Evolutionary conservation across 2,329 filamentous ascomycete species (phyloP), one percentile per base, ranked within the genome.

Genomic region (Cytospora leucostoma): DNA sequence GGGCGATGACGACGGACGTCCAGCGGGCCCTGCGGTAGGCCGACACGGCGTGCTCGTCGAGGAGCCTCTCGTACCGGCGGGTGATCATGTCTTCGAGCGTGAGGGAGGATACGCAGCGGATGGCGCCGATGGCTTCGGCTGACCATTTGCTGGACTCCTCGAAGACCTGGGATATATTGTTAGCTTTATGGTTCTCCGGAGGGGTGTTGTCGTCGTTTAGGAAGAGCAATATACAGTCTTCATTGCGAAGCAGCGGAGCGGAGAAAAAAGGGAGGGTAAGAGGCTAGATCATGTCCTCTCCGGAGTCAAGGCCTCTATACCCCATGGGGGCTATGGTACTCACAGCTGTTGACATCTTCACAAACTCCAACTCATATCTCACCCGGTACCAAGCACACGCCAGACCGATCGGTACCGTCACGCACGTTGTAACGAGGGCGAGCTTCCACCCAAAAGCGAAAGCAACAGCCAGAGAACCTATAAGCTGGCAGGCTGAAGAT

Each of bases 371-470:
- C 72, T 90, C 88, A 67, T 84, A 84, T 65, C 76, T 79, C 67
- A 85, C 75, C 1, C 83, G 79, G 73, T 78, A 82, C 69, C 79
- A 86, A 0, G 79, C 79, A 0, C 80, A 77, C 6, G 73, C 61
- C 4, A 85, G 67, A 52, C 80, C 76, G 27, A 86, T 71, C 0
- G 84, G 84, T 60, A 84, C 73, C 7, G 83, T 82, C 10, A 89
- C 84, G 68, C 86, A 89, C 10, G 87, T 77, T 0, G 84, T 82
- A 0, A 93, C 87, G 0, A 92, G 76, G 0, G 88, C 85, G 10
- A 94, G 79, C 72, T 92, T 93, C 91, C 91, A 93, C 1, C 88
- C 88, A 71, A 89, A 92, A 4, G 82, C 78, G 69, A 91, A 92
- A 1, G 88, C 82, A 58, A 93, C 88, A 51, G 82, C 77, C 15